Evolutionary conservation across 1,139 yeast species (phyloP).

Genomic region (Geotrichum phurueaensis): DNA sequence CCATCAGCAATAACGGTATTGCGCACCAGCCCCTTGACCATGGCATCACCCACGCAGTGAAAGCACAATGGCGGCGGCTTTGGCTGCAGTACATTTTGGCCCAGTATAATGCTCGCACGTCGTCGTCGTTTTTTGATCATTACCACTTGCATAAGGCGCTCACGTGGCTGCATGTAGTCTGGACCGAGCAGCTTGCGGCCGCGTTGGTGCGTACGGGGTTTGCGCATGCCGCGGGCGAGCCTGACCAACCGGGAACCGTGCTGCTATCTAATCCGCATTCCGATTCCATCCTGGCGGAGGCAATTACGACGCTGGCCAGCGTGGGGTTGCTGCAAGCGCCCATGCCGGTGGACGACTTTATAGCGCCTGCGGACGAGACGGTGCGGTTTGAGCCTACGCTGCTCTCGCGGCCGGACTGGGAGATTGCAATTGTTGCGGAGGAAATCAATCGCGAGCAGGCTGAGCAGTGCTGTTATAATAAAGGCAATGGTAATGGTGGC

Average conservation of each 20-base stretch:
- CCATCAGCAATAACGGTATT: not conserved
- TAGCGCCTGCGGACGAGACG: not conserved
- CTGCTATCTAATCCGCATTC: not conserved
- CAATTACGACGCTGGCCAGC: not conserved
- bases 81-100: not conserved
- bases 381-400: not conserved
- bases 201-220: not conserved
- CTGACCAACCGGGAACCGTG: not conserved
- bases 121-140: not conserved
- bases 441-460: not conserved
- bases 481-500: not conserved
- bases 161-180: not conserved
- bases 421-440: not conserved
- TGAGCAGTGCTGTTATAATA: not conserved
- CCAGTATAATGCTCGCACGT: not conserved
- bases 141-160: not conserved
- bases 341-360: not conserved
- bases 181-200: not conserved
- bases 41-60: not conserved
- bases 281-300: not conserved
- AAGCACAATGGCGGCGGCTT: not conserved
- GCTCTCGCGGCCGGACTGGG: not conserved
- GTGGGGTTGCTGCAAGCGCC: not conserved
- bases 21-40: not conserved
- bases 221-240: not conserved